A percentile compares a stretch with the other conserved stretches of the same genome.
Conservation (phyloP, 1,139 yeast species). For the Yamadazyma diddensiae region DNA sequence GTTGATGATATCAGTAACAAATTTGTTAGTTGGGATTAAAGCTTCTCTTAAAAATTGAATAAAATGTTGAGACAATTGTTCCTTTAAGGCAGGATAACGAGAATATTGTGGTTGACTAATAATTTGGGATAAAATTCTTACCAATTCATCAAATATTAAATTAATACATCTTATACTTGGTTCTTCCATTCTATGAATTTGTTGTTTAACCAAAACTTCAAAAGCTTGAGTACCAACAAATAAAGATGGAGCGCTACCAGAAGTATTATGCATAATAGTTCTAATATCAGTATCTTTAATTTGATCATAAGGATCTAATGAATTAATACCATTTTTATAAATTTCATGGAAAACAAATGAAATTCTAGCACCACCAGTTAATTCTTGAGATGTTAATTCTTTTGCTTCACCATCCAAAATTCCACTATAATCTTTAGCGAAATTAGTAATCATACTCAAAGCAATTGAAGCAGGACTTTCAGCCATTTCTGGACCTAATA, state of each 20-base stretch:
- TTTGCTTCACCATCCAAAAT: conserved; percentile 91
- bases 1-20: conserved; percentile 76
- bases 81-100: conserved; percentile 88
- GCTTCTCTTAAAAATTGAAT: conserved; percentile 79
- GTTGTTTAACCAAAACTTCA: conserved; percentile 94
- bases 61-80: conserved; percentile 76
- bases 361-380: conserved; percentile 97
- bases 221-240: conserved; percentile 98
- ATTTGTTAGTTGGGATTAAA: conserved; percentile 78
- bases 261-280: conserved; percentile 95
- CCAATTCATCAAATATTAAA: conserved; percentile 90
- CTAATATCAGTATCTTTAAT: conserved; percentile 95
- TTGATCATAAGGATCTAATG: conserved; percentile 96
- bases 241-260: conserved; percentile 96
- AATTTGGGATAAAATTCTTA: conserved; percentile 83
- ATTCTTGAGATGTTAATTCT: conserved; percentile 80
- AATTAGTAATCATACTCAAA: conserved; percentile 85
- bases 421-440: conserved; percentile 87
- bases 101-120: conserved; percentile 77
- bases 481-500: conserved; percentile 81
- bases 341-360: conserved; percentile 97
- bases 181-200: conserved; percentile 90
- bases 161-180: conserved; percentile 88
- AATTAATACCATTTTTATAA: conserved; percentile 86
- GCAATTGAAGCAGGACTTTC: conserved; percentile 91